Evolutionary conservation across 768 basidiomycete species (phyloP).

Genomic region (Pisolithus microcarpus): DNA sequence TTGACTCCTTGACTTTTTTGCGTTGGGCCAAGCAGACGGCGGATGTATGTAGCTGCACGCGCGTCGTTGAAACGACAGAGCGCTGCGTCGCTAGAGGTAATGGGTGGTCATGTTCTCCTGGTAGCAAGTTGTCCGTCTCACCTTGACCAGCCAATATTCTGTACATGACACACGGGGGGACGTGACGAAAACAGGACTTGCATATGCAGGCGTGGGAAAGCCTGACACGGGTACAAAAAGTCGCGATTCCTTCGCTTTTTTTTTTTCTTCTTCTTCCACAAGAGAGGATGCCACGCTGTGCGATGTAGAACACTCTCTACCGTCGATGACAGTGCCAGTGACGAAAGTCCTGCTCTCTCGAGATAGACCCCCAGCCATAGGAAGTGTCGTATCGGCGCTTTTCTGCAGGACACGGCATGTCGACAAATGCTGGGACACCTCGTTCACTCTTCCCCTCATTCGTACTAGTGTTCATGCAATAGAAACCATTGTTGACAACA

Average conservation of each 20-base stretch:
- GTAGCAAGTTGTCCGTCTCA: conserved; percentile 3
- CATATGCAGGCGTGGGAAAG: conserved; percentile 34
- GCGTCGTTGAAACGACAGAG: conserved; percentile 35
- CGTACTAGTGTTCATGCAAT: no score
- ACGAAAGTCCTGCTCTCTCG: conserved; percentile 50
- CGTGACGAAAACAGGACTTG: not conserved
- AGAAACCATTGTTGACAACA: no score
- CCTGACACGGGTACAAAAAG: conserved; percentile 17
- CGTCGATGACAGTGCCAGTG: conserved; percentile 62
- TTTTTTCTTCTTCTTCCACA: conserved; percentile 3
- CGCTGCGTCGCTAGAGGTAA: conserved; percentile 26
- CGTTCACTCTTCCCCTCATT: no score
- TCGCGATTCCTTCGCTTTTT: not conserved
- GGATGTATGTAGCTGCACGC: conserved; percentile 44
- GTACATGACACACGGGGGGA: conserved; percentile 20
- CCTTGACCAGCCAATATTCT: conserved; percentile 18
- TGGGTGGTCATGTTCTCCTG: not conserved
- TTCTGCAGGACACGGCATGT: conserved; percentile 52
- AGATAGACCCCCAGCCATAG: conserved; percentile 48
- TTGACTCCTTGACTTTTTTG: conserved; percentile 35
- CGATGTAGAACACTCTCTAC: conserved; percentile 42
- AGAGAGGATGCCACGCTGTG: conserved; percentile 61
- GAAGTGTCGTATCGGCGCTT: conserved; percentile 54
- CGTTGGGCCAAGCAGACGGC: conserved; percentile 31
- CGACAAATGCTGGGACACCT: conserved; percentile 52